Evolutionary conservation across 2,329 filamentous ascomycete species (phyloP), one percentile per base, ranked within the genome.

Genomic region (Fusarium brevicatenulatum): DNA sequence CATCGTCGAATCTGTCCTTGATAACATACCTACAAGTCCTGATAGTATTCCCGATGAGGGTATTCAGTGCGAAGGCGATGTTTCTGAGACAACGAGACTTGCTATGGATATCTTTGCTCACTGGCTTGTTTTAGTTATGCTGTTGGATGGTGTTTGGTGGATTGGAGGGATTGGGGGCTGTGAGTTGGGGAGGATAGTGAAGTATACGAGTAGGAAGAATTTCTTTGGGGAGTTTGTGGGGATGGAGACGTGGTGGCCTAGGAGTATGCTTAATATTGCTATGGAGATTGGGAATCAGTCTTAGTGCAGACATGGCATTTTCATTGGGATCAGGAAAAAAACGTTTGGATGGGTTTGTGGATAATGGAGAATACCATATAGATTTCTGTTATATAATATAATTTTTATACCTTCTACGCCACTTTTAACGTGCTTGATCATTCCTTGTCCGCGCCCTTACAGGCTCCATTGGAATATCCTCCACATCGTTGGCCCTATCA

Each of bases 91-190:
- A 4, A 63, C 75, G 12, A 68, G 74, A 25, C 74, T 82, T 7
- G 81, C 81, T 2, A 66, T 83, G 50, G 79, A 83, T 13, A 82
- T 83, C 4, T 82, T 83, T 56, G 76, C 81, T 1, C 82, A 83
- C 46, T 83, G 82, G 82, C 78, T 83, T 9, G 81, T 83, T 9
- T 54, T 83, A 4, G 76, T 82, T 1, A 76, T 82, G 67, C 25
- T 83, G n/a, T 52, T 83, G 7, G 82, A 83, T 58, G 79, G 79
- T 1, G 81, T 83, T 4, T 83, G 82, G 82, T 83, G 82, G 82
- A 82, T 83, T 46, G 80, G 81, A 0, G 78, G 76, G 0, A 80
- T 81, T 7, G 82, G 82, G 0, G 65, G 65, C 8, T 83, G 80
- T 78, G 82, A 83, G 65, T 61, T 83, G 34, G 67, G 72, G 0